Base-by-base conservation (phyloP, 805 yeast species). In the Ascoidea asiatica region DNA sequence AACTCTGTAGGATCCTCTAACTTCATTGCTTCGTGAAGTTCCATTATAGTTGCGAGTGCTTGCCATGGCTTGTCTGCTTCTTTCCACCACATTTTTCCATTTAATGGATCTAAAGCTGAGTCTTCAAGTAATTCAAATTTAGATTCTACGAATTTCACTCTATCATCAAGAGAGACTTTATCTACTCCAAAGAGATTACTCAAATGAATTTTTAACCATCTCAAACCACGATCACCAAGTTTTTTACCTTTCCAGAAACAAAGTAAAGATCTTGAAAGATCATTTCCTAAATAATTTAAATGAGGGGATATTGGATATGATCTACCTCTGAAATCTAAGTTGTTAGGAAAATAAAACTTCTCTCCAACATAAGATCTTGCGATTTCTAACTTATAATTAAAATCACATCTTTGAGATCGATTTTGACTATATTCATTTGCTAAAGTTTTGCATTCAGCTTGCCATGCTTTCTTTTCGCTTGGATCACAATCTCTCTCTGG, bases 331-430 rank as follows among this genome's bases (percentile, higher is more conserved):
- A 83, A 83, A 60, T 83, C 94, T 46, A 83, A 63, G 50, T 81
- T 81, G 56, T 84, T 90, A 6, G 94, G 92, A 65, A 83, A 83
- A 56, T 72, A 82, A 53, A 83, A 73, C 52, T 72, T 71, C 58
- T 83, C 92, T 20, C 94, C 94, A 21, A 82, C 63, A 61, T 81
- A 87, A 0, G 95, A 96, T 51, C 97, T 73, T 0, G 98, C 97
- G 57, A 92, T 87, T 61, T 92, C 98, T 43, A 92, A 64, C 59
- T 87, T 92, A 61, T 92, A 92, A 59, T 92, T 90, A 50, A 85
- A 71, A 61, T 89, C 97, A 65, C 98, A 92, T 60, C 98, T 76
- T 58, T 81, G 83, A 0, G 97, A 89, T 60, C 92, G 77, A 49
- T 73, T 69, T 19, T 81, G 67, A 8, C 83, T 75, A 48, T 78